Evolutionary conservation across 139 green algal species (phyloP).

Genomic region (Tetradesmus obliquus): DNA sequence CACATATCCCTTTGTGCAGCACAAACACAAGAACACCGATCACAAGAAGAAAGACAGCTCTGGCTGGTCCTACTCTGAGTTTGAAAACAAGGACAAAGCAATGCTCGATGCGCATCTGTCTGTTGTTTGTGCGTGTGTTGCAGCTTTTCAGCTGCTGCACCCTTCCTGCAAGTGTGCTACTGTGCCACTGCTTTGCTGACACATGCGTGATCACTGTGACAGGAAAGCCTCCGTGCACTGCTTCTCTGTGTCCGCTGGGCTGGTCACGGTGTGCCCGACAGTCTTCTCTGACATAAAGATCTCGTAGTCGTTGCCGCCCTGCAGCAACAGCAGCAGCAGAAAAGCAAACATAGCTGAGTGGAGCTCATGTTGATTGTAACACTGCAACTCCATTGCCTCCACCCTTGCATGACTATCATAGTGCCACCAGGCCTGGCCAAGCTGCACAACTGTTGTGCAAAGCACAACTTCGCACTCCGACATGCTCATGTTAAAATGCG

Average conservation of each 20-base stretch:
- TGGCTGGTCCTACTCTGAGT: background rate
- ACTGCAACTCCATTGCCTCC: background rate
- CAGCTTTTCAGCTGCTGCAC: slow-evolving; percentile 13
- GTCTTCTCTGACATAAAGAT: slow-evolving; percentile 93
- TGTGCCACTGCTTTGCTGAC: background rate
- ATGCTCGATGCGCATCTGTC: too few species aligned
- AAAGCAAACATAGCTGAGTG: background rate
- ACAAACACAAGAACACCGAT: background rate
- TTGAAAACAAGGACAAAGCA: background rate
- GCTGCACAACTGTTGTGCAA: background rate
- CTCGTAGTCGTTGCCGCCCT: slow-evolving; percentile 99
- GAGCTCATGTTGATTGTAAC: too few species aligned
- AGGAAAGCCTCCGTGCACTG: slow-evolving; percentile 90
- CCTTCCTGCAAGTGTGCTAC: background rate
- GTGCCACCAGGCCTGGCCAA: background rate
- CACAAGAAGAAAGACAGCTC: background rate
- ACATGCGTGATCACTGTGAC: slow-evolving; percentile 20
- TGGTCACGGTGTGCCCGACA: slow-evolving; percentile 93
- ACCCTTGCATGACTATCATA: background rate
- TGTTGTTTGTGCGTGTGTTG: background rate
- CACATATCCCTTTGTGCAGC: too few species aligned
- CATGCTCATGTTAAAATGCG: background rate
- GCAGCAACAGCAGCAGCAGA: slow-evolving; percentile 28
- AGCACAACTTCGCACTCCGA: background rate
- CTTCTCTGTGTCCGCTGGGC: slow-evolving; percentile 86